Evolutionary conservation across 2,329 filamentous ascomycete genomes (phyloP), one percentile per base, ranked within the genome.

Genomic region (Hypomyces rosellus): DNA sequence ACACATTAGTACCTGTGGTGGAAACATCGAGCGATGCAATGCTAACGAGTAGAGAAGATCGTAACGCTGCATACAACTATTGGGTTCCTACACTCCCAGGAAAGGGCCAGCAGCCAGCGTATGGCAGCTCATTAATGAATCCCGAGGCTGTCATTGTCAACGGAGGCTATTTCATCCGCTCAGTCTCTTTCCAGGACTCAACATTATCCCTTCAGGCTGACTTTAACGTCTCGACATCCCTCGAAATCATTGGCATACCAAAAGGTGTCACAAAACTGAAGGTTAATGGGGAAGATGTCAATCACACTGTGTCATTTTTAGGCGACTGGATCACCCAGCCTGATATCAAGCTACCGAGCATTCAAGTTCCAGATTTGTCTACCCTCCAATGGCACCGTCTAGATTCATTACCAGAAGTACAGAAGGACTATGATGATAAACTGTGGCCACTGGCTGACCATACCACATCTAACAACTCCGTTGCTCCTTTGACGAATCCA

Each of bases 321-420:
- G 74, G 73, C 1, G 73, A 74, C 47, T 77, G 84, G 65, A 67
- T 76, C 56, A 61, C 64, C 0, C 65, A 69, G 7, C 81, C 81
- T 0, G 63, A 68, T 1, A 54, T 87, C 37, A 59, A 62, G 0
- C 57, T 89, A 1, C 85, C 86, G 0, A 12, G 43, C 3, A 4
- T 62, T 36, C 33, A 49, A 14, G 38, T 63, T 3, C 63, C 66
- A 0, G 68, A 77, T 7, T 71, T 91, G 2, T 70, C 73, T 13
- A 63, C 70, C 0, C 65, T 88, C 9, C 66, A 76, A 1, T 93
- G 88, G 88, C 82, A 82, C 61, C 82, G 80, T 51, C 60, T 88
- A 18, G 82, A 92, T 64, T 80, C 79, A 0, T 77, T 93, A 0
- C 88, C 88, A 0, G 88, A 92, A 62, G 71, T 88, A 6, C 64